A percentile compares a stretch with the other conserved stretches of the same genome.
Conservation (phyloP, 306 rosid genomes). For the Elaeagnus macrophylla region DNA sequence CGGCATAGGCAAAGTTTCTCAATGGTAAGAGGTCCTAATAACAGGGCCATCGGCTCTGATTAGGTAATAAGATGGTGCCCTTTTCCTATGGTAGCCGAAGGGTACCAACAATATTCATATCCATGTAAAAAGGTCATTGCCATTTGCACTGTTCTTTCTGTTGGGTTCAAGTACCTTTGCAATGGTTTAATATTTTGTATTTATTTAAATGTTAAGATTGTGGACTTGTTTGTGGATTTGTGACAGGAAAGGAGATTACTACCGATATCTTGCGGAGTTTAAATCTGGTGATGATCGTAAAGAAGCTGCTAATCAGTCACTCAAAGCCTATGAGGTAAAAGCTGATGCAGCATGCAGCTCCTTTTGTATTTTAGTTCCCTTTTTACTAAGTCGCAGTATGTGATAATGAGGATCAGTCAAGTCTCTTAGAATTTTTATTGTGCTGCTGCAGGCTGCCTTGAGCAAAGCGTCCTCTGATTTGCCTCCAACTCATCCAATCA, state of each 20-base stretch:
- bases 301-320: constrained; percentile 40
- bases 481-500: constrained; percentile 53
- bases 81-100: too few species aligned
- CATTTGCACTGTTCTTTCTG: too few species aligned
- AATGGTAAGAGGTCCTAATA: too few species aligned
- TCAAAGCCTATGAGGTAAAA: constrained; percentile 36
- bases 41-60: too few species aligned
- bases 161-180: too few species aligned
- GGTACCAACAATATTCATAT: too few species aligned
- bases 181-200: too few species aligned
- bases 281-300: constrained; percentile 27
- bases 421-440: neutral
- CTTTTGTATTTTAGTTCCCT: neutral
- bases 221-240: neutral
- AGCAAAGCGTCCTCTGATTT: constrained; percentile 34
- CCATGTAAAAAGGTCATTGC: too few species aligned
- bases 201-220: too few species aligned
- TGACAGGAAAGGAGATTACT: constrained; percentile 46
- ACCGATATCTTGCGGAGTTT: constrained; percentile 41
- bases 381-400: neutral
- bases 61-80: too few species aligned
- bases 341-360: constrained; percentile 8
- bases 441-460: constrained; percentile 26
- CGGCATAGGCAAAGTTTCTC: too few species aligned
- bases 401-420: neutral